Evolutionary conservation across 495 filamentous ascomycete genomes (phyloP).

Genomic region (Immersiella caudata): DNA sequence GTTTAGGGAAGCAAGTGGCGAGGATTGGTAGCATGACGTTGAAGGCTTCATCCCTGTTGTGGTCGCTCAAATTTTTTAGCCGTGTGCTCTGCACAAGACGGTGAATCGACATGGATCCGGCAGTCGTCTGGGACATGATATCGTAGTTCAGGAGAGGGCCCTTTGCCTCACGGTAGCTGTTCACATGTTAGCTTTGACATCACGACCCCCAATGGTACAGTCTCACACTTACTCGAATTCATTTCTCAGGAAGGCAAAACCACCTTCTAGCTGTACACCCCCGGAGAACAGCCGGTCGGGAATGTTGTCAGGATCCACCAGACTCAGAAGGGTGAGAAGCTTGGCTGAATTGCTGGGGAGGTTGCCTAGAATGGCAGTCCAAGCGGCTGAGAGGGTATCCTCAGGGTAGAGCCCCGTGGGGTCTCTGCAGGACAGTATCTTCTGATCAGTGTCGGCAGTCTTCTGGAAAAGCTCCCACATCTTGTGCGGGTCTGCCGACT

Average conservation of each 20-base stretch:
- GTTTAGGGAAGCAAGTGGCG: neutral
- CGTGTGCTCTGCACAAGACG: slow-evolving; percentile 7
- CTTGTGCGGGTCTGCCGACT: slow-evolving; percentile 1
- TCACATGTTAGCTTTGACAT: neutral
- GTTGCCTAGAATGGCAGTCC: slow-evolving; percentile 1
- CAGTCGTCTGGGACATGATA: neutral
- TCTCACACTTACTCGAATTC: neutral
- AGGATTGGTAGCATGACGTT: neutral
- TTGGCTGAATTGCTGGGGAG: neutral
- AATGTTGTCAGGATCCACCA: neutral
- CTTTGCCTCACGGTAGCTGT: slow-evolving; percentile 6
- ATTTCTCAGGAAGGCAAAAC: neutral
- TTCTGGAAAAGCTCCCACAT: slow-evolving; percentile 8
- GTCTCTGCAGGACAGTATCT: neutral
- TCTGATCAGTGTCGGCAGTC: neutral
- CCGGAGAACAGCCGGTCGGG: neutral
- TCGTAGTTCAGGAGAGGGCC: slow-evolving; percentile 1
- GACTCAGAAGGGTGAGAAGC: neutral
- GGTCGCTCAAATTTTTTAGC: neutral
- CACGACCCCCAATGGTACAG: neutral
- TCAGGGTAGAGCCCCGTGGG: neutral
- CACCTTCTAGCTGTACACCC: neutral
- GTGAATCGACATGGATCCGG: neutral
- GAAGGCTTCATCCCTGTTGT: neutral
- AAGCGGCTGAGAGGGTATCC: neutral